phyloP scores from a whole-genome alignment of 192 early-diverging fungal species.

The Coemansia sp. region DNA sequence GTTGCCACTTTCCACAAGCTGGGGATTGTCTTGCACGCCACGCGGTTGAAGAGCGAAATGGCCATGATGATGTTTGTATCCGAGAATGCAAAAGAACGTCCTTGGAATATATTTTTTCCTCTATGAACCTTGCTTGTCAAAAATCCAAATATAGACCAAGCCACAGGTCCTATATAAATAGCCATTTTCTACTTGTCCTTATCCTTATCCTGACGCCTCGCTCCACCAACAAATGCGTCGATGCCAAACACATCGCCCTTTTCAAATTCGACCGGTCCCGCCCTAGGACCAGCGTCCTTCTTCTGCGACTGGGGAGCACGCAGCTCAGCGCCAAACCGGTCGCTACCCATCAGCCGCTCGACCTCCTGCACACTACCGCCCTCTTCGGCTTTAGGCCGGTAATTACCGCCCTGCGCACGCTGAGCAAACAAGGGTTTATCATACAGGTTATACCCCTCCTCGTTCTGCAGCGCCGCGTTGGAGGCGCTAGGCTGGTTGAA shows the following conservation, averaged over 20 bases:
- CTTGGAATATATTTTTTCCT: neutral
- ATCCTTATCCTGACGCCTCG: slow-evolving; percentile 52
- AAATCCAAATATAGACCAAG: neutral
- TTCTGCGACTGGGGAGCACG: slow-evolving; percentile 45
- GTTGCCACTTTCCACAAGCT: neutral
- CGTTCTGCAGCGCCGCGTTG: slow-evolving; percentile 83
- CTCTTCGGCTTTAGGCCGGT: slow-evolving; percentile 75
- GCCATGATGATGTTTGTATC: slow-evolving; percentile 1
- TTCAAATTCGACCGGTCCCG: slow-evolving; percentile 95
- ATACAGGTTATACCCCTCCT: slow-evolving; percentile 91
- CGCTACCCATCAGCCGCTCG: slow-evolving; percentile 67
- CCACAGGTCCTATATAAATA: neutral
- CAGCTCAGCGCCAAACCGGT: slow-evolving; percentile 63
- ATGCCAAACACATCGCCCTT: slow-evolving; percentile 95
- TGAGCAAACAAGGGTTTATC: slow-evolving; percentile 93
- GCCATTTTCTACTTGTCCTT: neutral
- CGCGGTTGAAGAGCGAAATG: neutral
- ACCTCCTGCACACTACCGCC: slow-evolving; percentile 54
- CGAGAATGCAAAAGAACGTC: neutral
- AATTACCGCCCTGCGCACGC: slow-evolving; percentile 65
- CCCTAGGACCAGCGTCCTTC: slow-evolving; percentile 56
- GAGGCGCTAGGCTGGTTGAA: slow-evolving; percentile 92
- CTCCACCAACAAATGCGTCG: slow-evolving; percentile 78
- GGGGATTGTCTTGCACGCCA: slow-evolving; percentile 4
- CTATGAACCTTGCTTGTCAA: neutral